Conservation (phyloP, 495 filamentous ascomycete genomes). For the Clohesyomyces aquaticus region DNA sequence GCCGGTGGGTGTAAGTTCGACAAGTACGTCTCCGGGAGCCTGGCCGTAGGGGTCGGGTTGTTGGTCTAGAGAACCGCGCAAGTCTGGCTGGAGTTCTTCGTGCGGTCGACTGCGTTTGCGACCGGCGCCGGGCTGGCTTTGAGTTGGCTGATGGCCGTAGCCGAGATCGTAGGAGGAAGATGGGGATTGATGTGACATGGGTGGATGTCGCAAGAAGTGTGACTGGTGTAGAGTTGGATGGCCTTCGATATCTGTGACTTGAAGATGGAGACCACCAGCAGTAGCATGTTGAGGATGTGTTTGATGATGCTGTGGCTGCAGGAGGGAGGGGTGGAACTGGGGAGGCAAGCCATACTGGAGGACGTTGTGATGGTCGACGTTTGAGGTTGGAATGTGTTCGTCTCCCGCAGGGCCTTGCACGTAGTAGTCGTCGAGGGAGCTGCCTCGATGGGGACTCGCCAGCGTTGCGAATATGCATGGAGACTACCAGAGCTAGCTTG, state of each 20-base stretch:
- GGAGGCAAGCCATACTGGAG: slow-evolving; percentile 35
- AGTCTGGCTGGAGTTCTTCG: slow-evolving; percentile 38
- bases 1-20: slow-evolving; percentile 35
- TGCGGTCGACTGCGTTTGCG: slow-evolving; percentile 44
- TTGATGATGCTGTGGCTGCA: slow-evolving; percentile 40
- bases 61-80: slow-evolving; percentile 34
- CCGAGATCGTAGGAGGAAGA: slow-evolving; percentile 26
- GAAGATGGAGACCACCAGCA: slow-evolving; percentile 22
- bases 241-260: slow-evolving; percentile 35
- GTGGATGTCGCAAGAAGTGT: slow-evolving; percentile 50
- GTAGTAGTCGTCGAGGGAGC: slow-evolving; percentile 57
- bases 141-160: slow-evolving; percentile 15
- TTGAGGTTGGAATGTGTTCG: slow-evolving; percentile 41
- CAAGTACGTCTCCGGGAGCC: slow-evolving; percentile 21
- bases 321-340: slow-evolving; percentile 31
- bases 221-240: slow-evolving; percentile 35
- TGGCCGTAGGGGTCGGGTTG: slow-evolving; percentile 41
- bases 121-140: slow-evolving; percentile 3
- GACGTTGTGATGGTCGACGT: slow-evolving; percentile 40
- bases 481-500: slow-evolving; percentile 71
- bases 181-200: slow-evolving; percentile 37
- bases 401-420: slow-evolving; percentile 59
- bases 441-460: slow-evolving; percentile 68
- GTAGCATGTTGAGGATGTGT: slow-evolving; percentile 32
- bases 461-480: slow-evolving; percentile 70